Percentiles rank a stretch among this genome's conserved stretches.
These are phyloP conservation scores for Colletotrichum musae DNA, from an alignment of 2,329 filamentous ascomycete species.

Conservation along the genomic window DNA sequence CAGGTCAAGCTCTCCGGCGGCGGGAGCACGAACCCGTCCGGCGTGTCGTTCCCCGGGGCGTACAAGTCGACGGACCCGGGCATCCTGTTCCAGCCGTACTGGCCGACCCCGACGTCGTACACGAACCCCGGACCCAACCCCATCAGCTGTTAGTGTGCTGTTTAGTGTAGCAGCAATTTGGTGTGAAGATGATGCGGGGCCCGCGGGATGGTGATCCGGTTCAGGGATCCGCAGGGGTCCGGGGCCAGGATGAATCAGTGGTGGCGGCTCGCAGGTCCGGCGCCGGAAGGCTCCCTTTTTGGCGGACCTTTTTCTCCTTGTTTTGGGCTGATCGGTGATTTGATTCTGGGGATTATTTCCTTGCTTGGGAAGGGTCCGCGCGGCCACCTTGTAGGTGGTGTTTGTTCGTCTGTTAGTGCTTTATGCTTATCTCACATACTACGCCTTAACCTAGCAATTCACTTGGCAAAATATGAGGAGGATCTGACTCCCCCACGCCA, in stretches of 20 bases:
- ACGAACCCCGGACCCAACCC: constrained; percentile 44
- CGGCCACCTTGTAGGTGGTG: constrained; percentile 22
- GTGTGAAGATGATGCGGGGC: not conserved
- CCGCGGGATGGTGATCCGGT: too few relatives aligned
- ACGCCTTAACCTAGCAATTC: too few relatives aligned
- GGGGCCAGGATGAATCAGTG: not conserved
- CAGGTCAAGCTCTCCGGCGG: constrained; percentile 59
- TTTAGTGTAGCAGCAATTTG: too few relatives aligned
- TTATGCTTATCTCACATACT: too few relatives aligned
- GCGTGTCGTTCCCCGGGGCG: constrained; percentile 58
- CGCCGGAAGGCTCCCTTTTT: not conserved
- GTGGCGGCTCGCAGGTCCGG: constrained; percentile 14
- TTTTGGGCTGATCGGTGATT: constrained; percentile 5
- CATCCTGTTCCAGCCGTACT: constrained; percentile 60
- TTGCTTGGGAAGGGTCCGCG: constrained; percentile 28
- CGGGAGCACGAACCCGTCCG: constrained; percentile 53
- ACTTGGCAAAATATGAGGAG: not conserved
- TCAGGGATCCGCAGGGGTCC: not conserved
- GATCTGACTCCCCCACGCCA: constrained; percentile 22
- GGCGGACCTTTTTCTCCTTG: constrained; percentile 31
- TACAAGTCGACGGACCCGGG: constrained; percentile 58
- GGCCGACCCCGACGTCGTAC: constrained; percentile 56
- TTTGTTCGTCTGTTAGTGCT: too few relatives aligned
- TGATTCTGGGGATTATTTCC: constrained; percentile 5
- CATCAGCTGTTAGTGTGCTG: constrained; percentile 39